Conservation (phyloP, 805 yeast genomes). For the Martiniozyma abietophila region DNA sequence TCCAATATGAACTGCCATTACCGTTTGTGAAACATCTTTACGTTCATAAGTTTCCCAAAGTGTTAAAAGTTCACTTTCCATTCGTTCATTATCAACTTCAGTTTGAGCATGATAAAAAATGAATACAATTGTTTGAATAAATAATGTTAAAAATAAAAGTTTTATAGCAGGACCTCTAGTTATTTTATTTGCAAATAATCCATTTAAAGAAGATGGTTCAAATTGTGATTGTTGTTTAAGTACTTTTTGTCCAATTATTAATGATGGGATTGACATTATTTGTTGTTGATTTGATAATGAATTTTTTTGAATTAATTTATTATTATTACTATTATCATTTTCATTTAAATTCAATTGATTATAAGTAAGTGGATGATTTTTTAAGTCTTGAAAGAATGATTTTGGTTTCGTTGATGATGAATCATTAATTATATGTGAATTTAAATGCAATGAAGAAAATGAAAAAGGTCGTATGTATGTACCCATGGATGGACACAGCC, state of each 20-base stretch:
- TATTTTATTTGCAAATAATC: conserved; percentile 5
- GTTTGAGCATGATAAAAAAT: background rate
- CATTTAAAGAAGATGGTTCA: background rate
- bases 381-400: conserved; percentile 8
- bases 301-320: too few species aligned
- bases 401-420: conserved; percentile 4
- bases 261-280: background rate
- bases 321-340: too few species aligned
- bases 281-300: background rate
- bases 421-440: background rate
- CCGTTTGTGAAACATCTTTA: conserved; percentile 16
- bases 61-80: conserved; percentile 8
- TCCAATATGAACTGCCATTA: conserved; percentile 19
- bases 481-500: background rate
- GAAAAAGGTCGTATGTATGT: background rate
- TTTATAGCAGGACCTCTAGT: conserved; percentile 4
- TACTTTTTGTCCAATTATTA: background rate
- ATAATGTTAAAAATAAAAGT: background rate
- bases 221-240: background rate
- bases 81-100: conserved; percentile 1
- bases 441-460: background rate
- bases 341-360: too few species aligned
- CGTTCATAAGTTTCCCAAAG: conserved; percentile 12
- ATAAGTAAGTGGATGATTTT: conserved; percentile 5
- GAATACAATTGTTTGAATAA: conserved; percentile 3